Evolutionary conservation across 176 grass and related monocot genomes (phyloP).

Genomic region (Musa itinerans): DNA sequence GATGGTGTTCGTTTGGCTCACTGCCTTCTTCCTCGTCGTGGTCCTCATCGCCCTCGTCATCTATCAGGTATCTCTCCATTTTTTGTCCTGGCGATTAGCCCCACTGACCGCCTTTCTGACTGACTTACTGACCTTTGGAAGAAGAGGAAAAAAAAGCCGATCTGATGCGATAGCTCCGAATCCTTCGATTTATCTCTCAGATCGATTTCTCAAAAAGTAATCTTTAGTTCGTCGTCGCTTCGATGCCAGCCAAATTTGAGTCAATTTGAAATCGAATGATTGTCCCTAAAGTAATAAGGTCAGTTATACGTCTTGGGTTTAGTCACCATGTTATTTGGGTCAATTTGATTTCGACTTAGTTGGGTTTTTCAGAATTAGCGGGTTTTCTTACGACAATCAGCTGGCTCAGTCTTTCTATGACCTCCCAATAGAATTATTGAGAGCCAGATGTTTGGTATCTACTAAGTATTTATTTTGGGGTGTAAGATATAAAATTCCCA

Average conservation of each 20-base stretch:
- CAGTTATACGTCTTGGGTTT: no score
- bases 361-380: no score
- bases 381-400: no score
- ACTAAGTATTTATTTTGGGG: no score
- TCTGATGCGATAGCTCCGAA: background rate
- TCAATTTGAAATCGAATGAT: background rate
- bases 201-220: background rate
- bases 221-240: conserved; percentile 16
- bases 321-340: no score
- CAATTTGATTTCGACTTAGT: no score
- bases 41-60: conserved; percentile 82
- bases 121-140: background rate
- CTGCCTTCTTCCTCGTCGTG: conserved; percentile 80
- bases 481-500: no score
- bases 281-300: background rate
- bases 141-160: background rate
- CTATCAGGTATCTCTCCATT: conserved; percentile 46
- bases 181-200: background rate
- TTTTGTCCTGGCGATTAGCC: background rate
- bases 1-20: conserved; percentile 93
- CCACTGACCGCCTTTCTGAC: background rate
- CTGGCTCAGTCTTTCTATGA: no score
- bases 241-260: background rate
- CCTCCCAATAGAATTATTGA: no score
- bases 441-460: no score